A percentile compares a stretch with the other conserved stretches of the same genome.
phyloP scores from a whole-genome alignment of 2,329 filamentous ascomycete genomes.

The Cytospora chrysosperma region DNA sequence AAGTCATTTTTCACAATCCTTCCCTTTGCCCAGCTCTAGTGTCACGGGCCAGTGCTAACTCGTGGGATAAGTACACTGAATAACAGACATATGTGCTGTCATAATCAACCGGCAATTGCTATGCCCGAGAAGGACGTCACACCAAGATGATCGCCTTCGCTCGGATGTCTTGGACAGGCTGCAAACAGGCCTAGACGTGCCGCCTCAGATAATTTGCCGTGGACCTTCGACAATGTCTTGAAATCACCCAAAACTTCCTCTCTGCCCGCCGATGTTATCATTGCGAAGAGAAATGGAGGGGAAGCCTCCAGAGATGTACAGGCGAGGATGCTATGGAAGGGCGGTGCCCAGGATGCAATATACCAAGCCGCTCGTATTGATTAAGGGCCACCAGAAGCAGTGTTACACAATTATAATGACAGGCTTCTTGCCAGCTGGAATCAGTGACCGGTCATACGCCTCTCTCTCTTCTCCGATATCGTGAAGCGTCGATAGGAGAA shows the following conservation, averaged over 20 bases:
- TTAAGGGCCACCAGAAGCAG: background rate
- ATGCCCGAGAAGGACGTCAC: background rate
- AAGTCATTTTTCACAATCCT: background rate
- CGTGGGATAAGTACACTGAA: background rate
- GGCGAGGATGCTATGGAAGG: background rate
- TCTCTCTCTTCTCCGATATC: background rate
- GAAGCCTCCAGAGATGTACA: background rate
- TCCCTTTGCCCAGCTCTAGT: too few relatives aligned
- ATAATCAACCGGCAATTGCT: background rate
- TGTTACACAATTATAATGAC: background rate
- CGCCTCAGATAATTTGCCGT: background rate
- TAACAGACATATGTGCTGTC: background rate
- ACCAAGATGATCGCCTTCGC: background rate
- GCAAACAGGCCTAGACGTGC: background rate
- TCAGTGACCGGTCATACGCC: background rate
- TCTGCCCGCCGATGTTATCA: background rate
- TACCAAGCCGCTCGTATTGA: background rate
- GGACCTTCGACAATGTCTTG: background rate
- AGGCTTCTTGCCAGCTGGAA: background rate
- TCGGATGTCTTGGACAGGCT: background rate
- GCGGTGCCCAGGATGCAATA: background rate
- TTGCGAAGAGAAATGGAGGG: background rate
- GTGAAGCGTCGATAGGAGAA: background rate
- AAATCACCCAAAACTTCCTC: background rate
- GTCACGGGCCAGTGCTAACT: background rate